Evolutionary conservation across 331 rosid genomes (phyloP).

Genomic region (Stylosanthes scabra): DNA sequence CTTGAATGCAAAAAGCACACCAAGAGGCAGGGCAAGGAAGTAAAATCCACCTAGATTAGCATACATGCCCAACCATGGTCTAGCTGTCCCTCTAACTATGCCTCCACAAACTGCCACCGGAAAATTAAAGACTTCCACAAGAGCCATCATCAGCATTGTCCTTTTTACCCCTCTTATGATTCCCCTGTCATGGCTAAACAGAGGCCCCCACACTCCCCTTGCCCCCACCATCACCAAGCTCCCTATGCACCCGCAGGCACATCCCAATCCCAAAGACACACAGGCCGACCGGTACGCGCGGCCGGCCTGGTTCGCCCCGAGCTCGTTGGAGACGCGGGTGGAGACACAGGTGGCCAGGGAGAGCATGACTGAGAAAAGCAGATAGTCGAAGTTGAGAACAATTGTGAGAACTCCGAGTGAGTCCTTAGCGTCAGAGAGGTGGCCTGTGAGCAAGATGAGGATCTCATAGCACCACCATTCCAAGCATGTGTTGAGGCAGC

Average conservation of each 20-base stretch:
- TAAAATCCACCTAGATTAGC: constrained; percentile 85
- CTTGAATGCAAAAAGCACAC: constrained; percentile 70
- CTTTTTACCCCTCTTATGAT: constrained; percentile 71
- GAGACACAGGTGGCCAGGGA: constrained; percentile 87
- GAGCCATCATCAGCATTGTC: constrained; percentile 74
- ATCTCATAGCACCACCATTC: constrained; percentile 99
- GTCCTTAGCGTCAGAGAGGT: constrained; percentile 63
- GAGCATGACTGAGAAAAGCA: constrained; percentile 79
- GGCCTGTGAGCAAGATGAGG: constrained; percentile 79
- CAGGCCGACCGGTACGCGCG: constrained; percentile 60
- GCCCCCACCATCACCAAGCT: constrained; percentile 70
- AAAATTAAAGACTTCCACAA: constrained; percentile 76
- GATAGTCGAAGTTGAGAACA: constrained; percentile 86
- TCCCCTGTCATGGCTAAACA: constrained; percentile 69
- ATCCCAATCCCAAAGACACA: constrained; percentile 57
- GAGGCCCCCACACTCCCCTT: constrained; percentile 77
- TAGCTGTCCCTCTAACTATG: constrained; percentile 76
- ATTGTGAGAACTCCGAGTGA: constrained; percentile 72
- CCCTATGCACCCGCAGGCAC: constrained; percentile 55
- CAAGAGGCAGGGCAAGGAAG: constrained; percentile 75
- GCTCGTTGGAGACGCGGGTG: constrained; percentile 84
- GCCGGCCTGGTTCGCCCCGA: constrained; percentile 65
- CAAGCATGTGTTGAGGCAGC: constrained; percentile 86
- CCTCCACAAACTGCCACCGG: constrained; percentile 87
- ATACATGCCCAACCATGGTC: constrained; percentile 80